Percentiles rank a stretch among this genome's conserved stretches.
These are phyloP conservation scores for Calonectria henricotiae DNA, from an alignment of 2,329 filamentous ascomycete genomes.

Conservation along the genomic window DNA sequence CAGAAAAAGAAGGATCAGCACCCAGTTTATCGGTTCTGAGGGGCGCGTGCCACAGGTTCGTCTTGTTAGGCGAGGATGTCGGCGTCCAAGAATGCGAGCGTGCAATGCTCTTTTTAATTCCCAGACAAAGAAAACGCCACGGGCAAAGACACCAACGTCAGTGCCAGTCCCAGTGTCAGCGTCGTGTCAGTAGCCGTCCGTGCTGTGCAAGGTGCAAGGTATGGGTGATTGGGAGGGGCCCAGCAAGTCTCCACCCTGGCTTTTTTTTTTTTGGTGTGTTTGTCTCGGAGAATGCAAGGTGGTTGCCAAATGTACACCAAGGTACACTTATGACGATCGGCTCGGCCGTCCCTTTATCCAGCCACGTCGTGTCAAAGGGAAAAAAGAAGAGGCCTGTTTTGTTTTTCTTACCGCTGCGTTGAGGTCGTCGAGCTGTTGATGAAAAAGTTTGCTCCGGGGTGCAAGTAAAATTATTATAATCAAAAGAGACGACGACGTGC, in stretches of 20 bases:
- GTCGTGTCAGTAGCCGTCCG: slow-evolving; percentile 27
- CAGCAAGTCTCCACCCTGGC: slow-evolving; percentile 32
- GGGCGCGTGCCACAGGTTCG: slow-evolving; percentile 19
- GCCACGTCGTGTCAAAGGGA: slow-evolving; percentile 15
- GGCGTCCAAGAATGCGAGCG: slow-evolving; percentile 4
- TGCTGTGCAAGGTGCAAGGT: slow-evolving; percentile 34
- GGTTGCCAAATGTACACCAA: slow-evolving; percentile 2
- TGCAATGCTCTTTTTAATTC: slow-evolving; percentile 33
- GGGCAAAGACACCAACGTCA: slow-evolving; percentile 11
- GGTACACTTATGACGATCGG: slow-evolving; percentile 26
- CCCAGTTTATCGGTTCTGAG: slow-evolving; percentile 18
- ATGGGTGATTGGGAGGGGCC: slow-evolving; percentile 27
- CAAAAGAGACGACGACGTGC: slow-evolving; percentile 9
- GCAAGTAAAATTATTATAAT: slow-evolving; percentile 20
- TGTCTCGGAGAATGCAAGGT: slow-evolving; percentile 34
- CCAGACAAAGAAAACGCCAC: not conserved
- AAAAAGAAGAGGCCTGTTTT: not conserved
- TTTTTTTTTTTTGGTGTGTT: slow-evolving; percentile 30
- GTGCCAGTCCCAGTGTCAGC: slow-evolving; percentile 26
- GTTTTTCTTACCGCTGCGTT: slow-evolving; percentile 3
- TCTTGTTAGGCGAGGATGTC: slow-evolving; percentile 5
- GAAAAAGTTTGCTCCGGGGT: slow-evolving; percentile 5
- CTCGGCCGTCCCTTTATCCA: slow-evolving; percentile 20
- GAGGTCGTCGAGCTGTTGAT: slow-evolving; percentile 1
- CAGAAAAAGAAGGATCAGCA: slow-evolving; percentile 3